These are phyloP conservation scores for Chlorella sp. DNA, from an alignment of 139 green algal genomes.

Conservation along the genomic window DNA sequence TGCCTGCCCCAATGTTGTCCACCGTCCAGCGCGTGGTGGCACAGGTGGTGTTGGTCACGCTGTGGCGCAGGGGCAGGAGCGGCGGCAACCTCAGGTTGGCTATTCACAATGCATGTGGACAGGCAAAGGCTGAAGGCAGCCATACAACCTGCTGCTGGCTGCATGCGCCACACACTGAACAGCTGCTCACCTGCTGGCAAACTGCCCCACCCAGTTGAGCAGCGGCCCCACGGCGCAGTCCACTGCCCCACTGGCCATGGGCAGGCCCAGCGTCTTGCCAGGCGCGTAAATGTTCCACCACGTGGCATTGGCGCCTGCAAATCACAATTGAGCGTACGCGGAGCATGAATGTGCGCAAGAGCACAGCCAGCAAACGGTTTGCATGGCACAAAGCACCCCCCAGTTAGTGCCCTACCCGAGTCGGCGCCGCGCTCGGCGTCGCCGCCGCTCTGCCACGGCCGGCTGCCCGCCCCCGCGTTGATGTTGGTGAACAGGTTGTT, in stretches of 20 bases:
- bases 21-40: not conserved
- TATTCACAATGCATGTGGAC: too few relatives aligned
- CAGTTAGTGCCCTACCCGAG: not conserved
- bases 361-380: not conserved
- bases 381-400: not conserved
- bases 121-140: not conserved
- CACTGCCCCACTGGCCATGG: too few relatives aligned
- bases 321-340: not conserved
- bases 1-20: not conserved
- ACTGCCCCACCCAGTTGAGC: not conserved
- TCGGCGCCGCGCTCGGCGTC: not conserved
- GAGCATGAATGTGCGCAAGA: not conserved
- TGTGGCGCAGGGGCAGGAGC: too few relatives aligned
- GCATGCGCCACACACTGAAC: not conserved
- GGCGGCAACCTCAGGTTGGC: too few relatives aligned
- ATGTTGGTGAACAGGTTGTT: conserved; percentile 20
- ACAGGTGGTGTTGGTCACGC: not conserved
- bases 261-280: not conserved
- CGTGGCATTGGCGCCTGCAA: not conserved
- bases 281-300: conserved; percentile 1
- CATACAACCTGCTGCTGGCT: not conserved
- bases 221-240: not conserved
- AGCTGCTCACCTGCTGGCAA: not conserved
- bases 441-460: not conserved
- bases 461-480: not conserved